Base-by-base conservation (phyloP, 2,329 filamentous ascomycete genomes). In the Aspergillus sp. region DNA sequence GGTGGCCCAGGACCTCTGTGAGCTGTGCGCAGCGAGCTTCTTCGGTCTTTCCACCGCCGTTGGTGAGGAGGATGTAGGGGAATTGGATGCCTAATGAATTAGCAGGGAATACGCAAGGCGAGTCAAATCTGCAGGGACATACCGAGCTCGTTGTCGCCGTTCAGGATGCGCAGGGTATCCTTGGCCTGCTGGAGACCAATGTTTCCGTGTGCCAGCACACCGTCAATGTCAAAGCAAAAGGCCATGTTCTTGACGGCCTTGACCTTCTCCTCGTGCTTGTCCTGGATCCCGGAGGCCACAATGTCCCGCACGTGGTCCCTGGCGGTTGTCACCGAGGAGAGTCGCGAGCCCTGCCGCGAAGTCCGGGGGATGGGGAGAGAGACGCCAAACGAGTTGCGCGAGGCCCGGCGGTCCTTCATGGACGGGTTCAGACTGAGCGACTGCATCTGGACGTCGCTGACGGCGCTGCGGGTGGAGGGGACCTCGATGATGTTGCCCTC, bases 241-340 rank as follows among this genome's bases (percentile, higher is more conserved):
- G 87, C 87, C 87, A 91, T 90, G 78, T 91, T 87, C 82, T 91
- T 91, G 57, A 87, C 88, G 57, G 83, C 82, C 27, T 76, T 76
- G 13, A 89, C 88, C 77, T 89, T 89, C 65, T 87, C 83, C 56
- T 82, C 75, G 65, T 83, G 80, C 62, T 90, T 79, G 62, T 87
- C 84, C 76, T 91, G 89, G 17, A 90, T 79, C 74, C 90, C 88
- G 3, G 86, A 84, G 37, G 86, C 86, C 60, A 91, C 78, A 59
- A 91, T 85, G 50, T 89, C 86, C 30, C 87, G 84, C 27, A 30
- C 27, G 27, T 30, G 27, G 27, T 30, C 27, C 27, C 27, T 30
- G 27, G 27, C 27, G 27, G 27, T 30, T 3, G 27, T 30, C 2
- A 30, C 27, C 2, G 27, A 30, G 27, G 27, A 30, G 27, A 30